These are phyloP conservation scores for Gynostemma pentaphyllum DNA, from an alignment of 306 rosid genomes.

Conservation along the genomic window DNA sequence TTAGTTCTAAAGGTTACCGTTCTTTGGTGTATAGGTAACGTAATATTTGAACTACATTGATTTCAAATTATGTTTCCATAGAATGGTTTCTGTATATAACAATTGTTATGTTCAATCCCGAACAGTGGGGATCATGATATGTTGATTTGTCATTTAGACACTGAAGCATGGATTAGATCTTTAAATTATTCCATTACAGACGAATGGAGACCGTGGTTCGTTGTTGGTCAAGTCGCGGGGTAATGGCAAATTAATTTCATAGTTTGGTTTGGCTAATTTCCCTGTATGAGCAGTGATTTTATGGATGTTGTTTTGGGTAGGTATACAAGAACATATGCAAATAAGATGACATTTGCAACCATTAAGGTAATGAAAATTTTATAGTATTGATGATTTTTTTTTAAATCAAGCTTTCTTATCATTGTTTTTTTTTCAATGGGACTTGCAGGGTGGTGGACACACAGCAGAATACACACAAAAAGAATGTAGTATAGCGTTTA, in stretches of 20 bases:
- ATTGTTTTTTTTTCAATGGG: neutral
- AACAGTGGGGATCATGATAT: slow-evolving; percentile 22
- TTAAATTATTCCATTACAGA: slow-evolving; percentile 14
- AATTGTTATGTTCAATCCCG: neutral
- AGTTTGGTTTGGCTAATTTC: neutral
- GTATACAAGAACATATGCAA: neutral
- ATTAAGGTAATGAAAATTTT: neutral
- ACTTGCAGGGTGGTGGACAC: neutral
- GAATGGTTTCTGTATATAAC: neutral
- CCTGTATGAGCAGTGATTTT: neutral
- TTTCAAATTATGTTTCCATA: neutral
- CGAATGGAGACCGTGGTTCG: slow-evolving; percentile 33
- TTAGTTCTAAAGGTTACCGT: neutral
- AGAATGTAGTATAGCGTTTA: neutral
- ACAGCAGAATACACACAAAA: neutral
- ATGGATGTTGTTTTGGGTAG: neutral
- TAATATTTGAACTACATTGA: no score
- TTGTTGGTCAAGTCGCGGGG: slow-evolving; percentile 24
- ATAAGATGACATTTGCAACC: slow-evolving; percentile 1
- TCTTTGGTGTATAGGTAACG: neutral
- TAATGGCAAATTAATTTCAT: neutral
- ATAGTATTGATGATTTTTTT: neutral
- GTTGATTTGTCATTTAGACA: slow-evolving; percentile 11
- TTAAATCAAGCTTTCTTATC: no score
- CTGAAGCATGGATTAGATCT: slow-evolving; percentile 15